These are phyloP conservation scores for Prunus yedoensis DNA, from an alignment of 331 rosid genomes.

Conservation along the genomic window DNA sequence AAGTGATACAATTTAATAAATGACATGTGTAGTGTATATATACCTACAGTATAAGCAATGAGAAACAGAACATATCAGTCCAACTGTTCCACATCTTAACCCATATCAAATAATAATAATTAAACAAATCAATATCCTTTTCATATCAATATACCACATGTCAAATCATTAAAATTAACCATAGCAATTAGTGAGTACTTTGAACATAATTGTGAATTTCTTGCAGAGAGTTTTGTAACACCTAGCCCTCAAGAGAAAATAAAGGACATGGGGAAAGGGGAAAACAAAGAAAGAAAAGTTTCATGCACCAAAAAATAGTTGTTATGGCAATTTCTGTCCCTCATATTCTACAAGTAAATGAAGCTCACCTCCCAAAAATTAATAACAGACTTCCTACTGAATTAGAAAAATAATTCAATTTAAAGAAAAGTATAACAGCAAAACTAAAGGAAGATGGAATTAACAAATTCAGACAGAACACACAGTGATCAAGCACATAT, in stretches of 20 bases:
- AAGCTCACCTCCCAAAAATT: not conserved
- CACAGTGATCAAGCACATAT: not conserved
- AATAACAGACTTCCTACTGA: not conserved
- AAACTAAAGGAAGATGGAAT: not conserved
- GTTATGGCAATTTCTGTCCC: not conserved
- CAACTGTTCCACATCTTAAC: not conserved
- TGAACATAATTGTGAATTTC: not conserved
- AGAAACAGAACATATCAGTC: not conserved
- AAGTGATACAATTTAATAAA: not conserved
- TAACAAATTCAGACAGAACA: not conserved
- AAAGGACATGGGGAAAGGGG: not conserved
- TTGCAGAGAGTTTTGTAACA: not conserved
- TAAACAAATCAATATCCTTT: not conserved
- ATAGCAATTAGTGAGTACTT: not conserved
- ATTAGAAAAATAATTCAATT: not conserved
- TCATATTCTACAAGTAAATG: constrained; percentile 2
- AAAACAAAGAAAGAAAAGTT: not conserved
- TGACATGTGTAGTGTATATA: not conserved
- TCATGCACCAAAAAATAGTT: not conserved
- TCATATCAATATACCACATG: not conserved
- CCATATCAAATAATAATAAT: not conserved
- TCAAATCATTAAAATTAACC: not conserved
- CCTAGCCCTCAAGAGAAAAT: not conserved
- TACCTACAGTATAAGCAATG: not conserved
- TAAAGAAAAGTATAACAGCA: not conserved